phyloP scores from a whole-genome alignment of 352 stramenopile genomes.

The Pythium biforme region DNA sequence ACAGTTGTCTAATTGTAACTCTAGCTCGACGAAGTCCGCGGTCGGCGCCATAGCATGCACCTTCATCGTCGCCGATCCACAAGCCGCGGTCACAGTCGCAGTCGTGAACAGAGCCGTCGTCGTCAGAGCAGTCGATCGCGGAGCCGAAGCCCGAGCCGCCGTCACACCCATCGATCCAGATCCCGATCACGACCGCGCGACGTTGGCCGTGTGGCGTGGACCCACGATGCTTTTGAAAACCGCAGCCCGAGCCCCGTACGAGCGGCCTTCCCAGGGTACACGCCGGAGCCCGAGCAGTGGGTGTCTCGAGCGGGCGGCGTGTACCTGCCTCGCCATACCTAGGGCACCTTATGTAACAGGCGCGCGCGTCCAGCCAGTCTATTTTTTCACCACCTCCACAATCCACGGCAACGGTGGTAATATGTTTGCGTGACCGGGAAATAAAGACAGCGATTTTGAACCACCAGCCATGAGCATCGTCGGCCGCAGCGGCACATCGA shows the following conservation, averaged over 20 bases:
- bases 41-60: neutral
- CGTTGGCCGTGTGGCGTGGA: constrained; percentile 38
- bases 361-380: neutral
- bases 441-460: too few relatives aligned
- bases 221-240: constrained; percentile 68
- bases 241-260: constrained; percentile 74
- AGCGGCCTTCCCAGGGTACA: constrained; percentile 59
- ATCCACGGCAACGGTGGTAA: too few relatives aligned
- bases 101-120: constrained; percentile 4
- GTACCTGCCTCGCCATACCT: constrained; percentile 60
- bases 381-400: neutral
- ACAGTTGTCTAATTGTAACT: neutral
- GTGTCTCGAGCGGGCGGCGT: constrained; percentile 77
- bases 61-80: constrained; percentile 2
- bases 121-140: constrained; percentile 21
- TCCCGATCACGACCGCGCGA: constrained; percentile 25
- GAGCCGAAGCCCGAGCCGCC: constrained; percentile 27
- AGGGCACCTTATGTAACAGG: neutral
- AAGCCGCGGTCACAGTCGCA: constrained; percentile 20
- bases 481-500: constrained; percentile 3
- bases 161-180: constrained; percentile 15
- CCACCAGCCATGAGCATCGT: constrained; percentile 26
- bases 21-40: constrained; percentile 19
- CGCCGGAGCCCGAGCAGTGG: constrained; percentile 65
- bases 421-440: too few relatives aligned